phyloP scores from a whole-genome alignment of 768 basidiomycete genomes.

The Phylloporus scabripes region DNA sequence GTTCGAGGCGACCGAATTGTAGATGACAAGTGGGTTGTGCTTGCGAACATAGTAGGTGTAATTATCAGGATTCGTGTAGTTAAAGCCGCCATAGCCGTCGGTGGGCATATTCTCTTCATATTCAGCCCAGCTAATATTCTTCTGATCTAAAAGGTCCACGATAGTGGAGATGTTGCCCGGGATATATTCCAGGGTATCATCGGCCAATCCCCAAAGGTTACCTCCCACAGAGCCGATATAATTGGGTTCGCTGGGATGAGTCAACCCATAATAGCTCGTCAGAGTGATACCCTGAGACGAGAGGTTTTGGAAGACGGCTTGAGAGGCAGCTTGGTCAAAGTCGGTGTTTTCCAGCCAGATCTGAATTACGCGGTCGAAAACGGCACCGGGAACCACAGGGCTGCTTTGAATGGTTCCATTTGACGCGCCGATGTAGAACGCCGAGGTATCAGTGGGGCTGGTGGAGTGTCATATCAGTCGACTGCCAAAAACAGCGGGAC shows the following conservation, averaged over 20 bases:
- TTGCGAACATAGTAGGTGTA: constrained; percentile 51
- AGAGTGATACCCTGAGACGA: constrained; percentile 47
- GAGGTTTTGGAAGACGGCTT: constrained; percentile 31
- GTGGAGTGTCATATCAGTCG: not conserved
- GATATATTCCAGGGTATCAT: constrained; percentile 34
- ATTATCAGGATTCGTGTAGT: constrained; percentile 23
- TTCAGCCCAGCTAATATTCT: constrained; percentile 53
- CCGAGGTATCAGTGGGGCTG: constrained; percentile 21
- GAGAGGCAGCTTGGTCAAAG: constrained; percentile 29
- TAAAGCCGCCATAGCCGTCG: constrained; percentile 42
- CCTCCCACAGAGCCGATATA: constrained; percentile 46
- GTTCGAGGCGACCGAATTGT: constrained; percentile 42
- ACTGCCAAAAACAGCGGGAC: not conserved
- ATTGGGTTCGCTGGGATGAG: constrained; percentile 60
- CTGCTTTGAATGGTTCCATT: constrained; percentile 38
- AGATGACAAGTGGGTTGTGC: constrained; percentile 49
- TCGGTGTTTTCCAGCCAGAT: constrained; percentile 62
- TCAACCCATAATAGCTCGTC: constrained; percentile 42
- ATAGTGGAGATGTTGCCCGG: constrained; percentile 49
- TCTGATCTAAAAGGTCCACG: constrained; percentile 53
- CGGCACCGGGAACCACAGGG: constrained; percentile 35
- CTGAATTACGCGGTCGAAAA: constrained; percentile 42
- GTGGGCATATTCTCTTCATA: constrained; percentile 55
- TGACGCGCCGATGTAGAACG: constrained; percentile 37
- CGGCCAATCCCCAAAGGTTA: constrained; percentile 45